Conservation (phyloP, 176 grass and related monocot species). For the Urochloa ruziziensis region DNA sequence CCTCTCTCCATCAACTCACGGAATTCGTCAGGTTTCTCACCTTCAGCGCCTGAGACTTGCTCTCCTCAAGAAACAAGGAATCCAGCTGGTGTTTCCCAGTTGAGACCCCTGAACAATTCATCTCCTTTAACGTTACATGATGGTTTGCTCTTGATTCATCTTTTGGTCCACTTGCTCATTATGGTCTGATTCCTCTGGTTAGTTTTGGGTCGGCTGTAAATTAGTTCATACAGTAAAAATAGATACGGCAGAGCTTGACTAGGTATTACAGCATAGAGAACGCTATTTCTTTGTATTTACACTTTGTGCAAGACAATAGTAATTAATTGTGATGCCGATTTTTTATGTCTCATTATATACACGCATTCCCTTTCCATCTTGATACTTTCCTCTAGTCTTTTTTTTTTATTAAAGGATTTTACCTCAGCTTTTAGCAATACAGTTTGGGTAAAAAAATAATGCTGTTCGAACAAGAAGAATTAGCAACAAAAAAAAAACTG, state of each 20-base stretch:
- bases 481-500: no score
- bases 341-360: slow-evolving; percentile 5
- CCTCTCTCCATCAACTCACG: slow-evolving; percentile 47
- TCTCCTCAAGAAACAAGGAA: slow-evolving; percentile 41
- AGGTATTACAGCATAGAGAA: slow-evolving; percentile 17
- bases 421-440: not conserved
- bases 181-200: slow-evolving; percentile 27
- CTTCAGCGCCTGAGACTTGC: slow-evolving; percentile 43
- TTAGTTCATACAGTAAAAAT: not conserved
- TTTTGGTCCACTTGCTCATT: slow-evolving; percentile 35
- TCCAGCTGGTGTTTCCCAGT: no score
- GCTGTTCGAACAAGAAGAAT: no score
- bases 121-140: no score
- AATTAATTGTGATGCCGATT: slow-evolving; percentile 12
- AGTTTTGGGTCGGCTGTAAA: slow-evolving; percentile 21
- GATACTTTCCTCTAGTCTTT: not conserved
- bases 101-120: no score
- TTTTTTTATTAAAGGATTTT: not conserved
- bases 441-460: not conserved
- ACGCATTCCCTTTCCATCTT: no score
- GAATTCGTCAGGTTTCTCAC: slow-evolving; percentile 30
- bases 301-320: not conserved
- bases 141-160: slow-evolving; percentile 1
- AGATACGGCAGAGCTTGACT: slow-evolving; percentile 16
- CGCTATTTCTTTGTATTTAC: no score